Percentiles rank a stretch among this genome's conserved stretches.
Conservation (phyloP, 2,329 filamentous ascomycete species). For the Cordyceps farinosa region DNA sequence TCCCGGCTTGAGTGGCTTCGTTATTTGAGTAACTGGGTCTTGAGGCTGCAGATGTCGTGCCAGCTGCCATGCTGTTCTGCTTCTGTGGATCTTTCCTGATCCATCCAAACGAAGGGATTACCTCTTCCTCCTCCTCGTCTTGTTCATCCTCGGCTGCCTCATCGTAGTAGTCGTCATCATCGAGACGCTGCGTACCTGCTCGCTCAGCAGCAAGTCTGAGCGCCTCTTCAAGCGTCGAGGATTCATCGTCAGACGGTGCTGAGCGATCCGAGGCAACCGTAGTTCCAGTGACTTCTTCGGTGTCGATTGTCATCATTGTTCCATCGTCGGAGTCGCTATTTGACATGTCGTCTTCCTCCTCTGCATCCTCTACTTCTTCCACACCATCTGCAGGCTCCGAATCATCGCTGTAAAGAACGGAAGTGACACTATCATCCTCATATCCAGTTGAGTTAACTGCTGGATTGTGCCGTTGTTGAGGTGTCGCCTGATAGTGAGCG, state of each 20-base stretch:
- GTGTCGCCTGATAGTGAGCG: background rate
- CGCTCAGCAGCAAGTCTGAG: conserved; percentile 70
- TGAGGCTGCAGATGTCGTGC: background rate
- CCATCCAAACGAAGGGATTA: conserved; percentile 76
- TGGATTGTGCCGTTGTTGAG: conserved; percentile 7
- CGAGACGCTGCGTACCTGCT: conserved; percentile 69
- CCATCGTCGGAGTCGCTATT: conserved; percentile 66
- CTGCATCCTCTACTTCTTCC: conserved; percentile 53
- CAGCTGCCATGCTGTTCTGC: background rate
- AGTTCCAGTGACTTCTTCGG: conserved; percentile 71
- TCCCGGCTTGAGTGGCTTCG: conserved; percentile 35
- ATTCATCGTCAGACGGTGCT: conserved; percentile 59
- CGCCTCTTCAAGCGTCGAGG: conserved; percentile 71
- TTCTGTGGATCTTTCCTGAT: conserved; percentile 49
- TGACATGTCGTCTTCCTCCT: conserved; percentile 36
- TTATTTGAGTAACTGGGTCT: conserved; percentile 21
- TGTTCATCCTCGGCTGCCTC: conserved; percentile 54
- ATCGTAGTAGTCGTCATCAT: conserved; percentile 35
- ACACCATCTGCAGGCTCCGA: conserved; percentile 55
- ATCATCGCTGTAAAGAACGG: conserved; percentile 72
- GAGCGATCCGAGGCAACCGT: conserved; percentile 60
- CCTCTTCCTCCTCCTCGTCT: conserved; percentile 56
- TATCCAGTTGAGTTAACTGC: conserved; percentile 45
- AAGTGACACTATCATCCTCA: conserved; percentile 61
- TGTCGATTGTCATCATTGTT: conserved; percentile 78